Conservation (phyloP, 2,329 filamentous ascomycete species). For the Fusarium praegraminearum region DNA sequence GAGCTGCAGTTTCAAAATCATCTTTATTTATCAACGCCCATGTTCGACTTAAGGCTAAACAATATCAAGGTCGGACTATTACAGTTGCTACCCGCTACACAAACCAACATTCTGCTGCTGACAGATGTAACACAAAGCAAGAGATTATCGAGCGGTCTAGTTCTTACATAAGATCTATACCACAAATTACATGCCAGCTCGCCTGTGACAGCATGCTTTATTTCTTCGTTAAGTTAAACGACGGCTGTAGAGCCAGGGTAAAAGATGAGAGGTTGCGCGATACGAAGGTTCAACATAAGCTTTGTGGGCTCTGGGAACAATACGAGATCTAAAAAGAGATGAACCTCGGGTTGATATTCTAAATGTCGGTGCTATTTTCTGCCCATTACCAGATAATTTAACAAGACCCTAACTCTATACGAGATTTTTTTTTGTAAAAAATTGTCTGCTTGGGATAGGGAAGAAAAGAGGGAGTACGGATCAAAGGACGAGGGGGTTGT, state of each 20-base stretch:
- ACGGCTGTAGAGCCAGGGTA: constrained; percentile 15
- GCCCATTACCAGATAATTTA: constrained; percentile 8
- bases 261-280: not conserved
- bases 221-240: constrained; percentile 17
- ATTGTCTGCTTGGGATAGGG: not conserved
- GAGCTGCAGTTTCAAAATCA: constrained; percentile 5
- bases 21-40: constrained; percentile 1
- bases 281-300: constrained; percentile 24
- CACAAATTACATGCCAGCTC: constrained; percentile 32
- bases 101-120: not conserved
- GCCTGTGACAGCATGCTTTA: not conserved
- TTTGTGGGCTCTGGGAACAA: constrained; percentile 31
- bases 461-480: not conserved
- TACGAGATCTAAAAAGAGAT: constrained; percentile 41
- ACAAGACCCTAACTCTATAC: constrained; percentile 23
- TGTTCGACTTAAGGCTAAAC: not conserved
- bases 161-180: constrained; percentile 41
- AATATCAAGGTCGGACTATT: not conserved
- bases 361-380: constrained; percentile 12
- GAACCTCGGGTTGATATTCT: not conserved
- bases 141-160: constrained; percentile 27
- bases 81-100: not conserved
- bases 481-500: not conserved
- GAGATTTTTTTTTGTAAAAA: not conserved
- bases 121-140: constrained; percentile 10